A percentile compares a stretch with the other conserved stretches of the same genome.
Evolutionary conservation across 768 basidiomycete genomes (phyloP).

Genomic region (Daedalea quercina): DNA sequence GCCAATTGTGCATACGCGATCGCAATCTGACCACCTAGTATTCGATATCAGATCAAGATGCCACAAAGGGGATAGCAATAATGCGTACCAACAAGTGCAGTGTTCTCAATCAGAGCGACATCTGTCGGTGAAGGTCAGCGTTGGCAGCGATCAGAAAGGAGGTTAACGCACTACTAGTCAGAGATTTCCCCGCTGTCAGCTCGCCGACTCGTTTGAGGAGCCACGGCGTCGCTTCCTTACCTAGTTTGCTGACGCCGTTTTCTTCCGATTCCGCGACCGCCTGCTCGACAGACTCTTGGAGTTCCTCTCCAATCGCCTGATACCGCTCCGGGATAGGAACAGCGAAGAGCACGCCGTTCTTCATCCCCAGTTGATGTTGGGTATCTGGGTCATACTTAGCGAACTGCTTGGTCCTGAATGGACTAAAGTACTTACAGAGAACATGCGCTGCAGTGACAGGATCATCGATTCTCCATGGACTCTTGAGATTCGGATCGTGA

Average conservation of each 20-base stretch:
- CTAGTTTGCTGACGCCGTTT: conserved; percentile 69
- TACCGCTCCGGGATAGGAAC: conserved; percentile 84
- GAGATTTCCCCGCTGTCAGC: conserved; percentile 68
- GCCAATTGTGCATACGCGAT: conserved; percentile 59
- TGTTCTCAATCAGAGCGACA: conserved; percentile 85
- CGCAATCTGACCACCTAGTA: conserved; percentile 70
- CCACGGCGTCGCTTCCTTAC: conserved; percentile 96
- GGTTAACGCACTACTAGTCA: conserved; percentile 54
- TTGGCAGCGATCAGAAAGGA: not conserved
- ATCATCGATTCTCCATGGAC: conserved; percentile 68
- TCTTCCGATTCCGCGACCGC: conserved; percentile 81
- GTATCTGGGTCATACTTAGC: not conserved
- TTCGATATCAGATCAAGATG: not conserved
- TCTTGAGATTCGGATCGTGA: conserved; percentile 33
- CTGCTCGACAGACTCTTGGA: conserved; percentile 77
- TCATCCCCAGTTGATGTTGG: conserved; percentile 62
- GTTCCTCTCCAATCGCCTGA: conserved; percentile 53
- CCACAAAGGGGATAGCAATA: not conserved
- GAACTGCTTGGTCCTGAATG: no score
- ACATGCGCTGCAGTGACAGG: conserved; percentile 66
- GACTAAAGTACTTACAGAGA: conserved; percentile 46
- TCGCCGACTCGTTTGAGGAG: conserved; percentile 76
- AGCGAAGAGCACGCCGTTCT: conserved; percentile 76
- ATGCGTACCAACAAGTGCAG: conserved; percentile 67
- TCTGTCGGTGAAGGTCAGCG: conserved; percentile 34